Percentiles rank a stretch among this genome's conserved stretches.
phyloP scores from a whole-genome alignment of 176 grass and related monocot species.

The Alloteropsis semialata region DNA sequence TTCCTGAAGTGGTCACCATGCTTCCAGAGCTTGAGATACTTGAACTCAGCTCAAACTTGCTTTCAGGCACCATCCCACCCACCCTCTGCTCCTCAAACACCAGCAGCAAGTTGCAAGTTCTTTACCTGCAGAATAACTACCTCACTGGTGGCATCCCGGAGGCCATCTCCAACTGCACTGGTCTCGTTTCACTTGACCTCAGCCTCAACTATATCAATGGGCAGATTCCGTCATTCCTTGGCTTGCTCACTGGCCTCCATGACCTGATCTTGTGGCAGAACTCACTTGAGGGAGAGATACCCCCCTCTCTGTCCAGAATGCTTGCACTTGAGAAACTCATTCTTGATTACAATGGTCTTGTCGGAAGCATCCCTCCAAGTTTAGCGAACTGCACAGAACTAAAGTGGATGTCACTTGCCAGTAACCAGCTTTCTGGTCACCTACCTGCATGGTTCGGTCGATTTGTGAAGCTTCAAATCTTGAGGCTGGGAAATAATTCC shows the following conservation, averaged over 20 bases:
- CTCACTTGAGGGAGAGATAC: constrained; percentile 17
- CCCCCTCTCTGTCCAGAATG: neutral
- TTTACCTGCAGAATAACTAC: constrained; percentile 38
- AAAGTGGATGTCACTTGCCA: constrained; percentile 3
- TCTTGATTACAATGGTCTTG: constrained; percentile 29
- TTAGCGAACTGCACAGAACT: constrained; percentile 22
- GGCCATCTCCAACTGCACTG: constrained; percentile 17
- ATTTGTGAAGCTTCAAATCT: constrained; percentile 11
- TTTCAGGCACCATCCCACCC: constrained; percentile 39
- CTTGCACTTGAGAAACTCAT: neutral
- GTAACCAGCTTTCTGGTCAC: neutral
- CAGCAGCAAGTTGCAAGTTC: neutral
- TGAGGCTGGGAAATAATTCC: constrained; percentile 19
- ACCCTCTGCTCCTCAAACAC: constrained; percentile 25
- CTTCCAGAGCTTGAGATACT: constrained; percentile 44
- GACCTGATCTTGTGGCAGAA: constrained; percentile 43
- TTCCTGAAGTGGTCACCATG: constrained; percentile 27
- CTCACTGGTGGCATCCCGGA: neutral
- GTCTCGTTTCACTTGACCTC: constrained; percentile 35
- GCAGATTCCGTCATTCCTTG: constrained; percentile 15
- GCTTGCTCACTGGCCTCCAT: neutral
- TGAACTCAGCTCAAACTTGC: constrained; percentile 55
- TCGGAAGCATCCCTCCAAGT: neutral
- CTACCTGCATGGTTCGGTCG: constrained; percentile 12
- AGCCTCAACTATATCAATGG: constrained; percentile 33